Conservation (phyloP, 2,329 filamentous ascomycete genomes). For the Colletotrichum orchidophilum region DNA sequence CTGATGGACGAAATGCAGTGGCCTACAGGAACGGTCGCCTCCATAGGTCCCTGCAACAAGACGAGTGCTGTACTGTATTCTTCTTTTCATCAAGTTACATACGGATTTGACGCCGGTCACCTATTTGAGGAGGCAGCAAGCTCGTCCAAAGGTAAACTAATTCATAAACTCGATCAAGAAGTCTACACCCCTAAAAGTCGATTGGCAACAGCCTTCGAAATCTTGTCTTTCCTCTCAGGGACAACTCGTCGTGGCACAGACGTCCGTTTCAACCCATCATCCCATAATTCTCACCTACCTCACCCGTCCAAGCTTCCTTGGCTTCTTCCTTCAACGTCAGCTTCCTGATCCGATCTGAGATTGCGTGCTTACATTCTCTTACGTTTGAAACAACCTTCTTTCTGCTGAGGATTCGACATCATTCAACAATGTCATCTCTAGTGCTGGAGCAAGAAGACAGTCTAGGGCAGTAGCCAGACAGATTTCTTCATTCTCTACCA, state of each 20-base stretch:
- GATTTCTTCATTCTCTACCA: conserved; percentile 14
- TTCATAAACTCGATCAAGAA: no score
- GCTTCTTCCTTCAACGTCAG: neutral
- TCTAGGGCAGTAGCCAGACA: neutral
- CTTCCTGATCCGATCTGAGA: neutral
- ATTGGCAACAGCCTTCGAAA: no score
- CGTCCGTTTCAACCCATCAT: conserved; percentile 5
- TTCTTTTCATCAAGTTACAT: no score
- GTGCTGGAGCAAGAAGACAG: neutral
- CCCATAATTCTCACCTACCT: conserved; percentile 1
- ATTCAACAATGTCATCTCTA: neutral
- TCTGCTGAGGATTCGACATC: neutral
- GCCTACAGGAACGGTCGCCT: no score
- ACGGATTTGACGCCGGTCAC: no score
- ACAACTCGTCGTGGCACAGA: neutral
- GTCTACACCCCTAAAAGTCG: no score
- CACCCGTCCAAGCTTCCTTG: conserved; percentile 4
- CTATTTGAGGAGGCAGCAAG: no score
- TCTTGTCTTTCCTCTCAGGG: neutral
- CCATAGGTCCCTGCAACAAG: no score
- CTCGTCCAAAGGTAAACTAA: no score
- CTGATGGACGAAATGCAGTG: no score
- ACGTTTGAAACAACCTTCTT: neutral
- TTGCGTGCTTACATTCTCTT: neutral
- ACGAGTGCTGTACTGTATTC: no score